Percentiles rank a stretch among this genome's conserved stretches.
These are phyloP conservation scores for Epichloe sylvatica DNA, from an alignment of 2,329 filamentous ascomycete species.

Conservation along the genomic window DNA sequence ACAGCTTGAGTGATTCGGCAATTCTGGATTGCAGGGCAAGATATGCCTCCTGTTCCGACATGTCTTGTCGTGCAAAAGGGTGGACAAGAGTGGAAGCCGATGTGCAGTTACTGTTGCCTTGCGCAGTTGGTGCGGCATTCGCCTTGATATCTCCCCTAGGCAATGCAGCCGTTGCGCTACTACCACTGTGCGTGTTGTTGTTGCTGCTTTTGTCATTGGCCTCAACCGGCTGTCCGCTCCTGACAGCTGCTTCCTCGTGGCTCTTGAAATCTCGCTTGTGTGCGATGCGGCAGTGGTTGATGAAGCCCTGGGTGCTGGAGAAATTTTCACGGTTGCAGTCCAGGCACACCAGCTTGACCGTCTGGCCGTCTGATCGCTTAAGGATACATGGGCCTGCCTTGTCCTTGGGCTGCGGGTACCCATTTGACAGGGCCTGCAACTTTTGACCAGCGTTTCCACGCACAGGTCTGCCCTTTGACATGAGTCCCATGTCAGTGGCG, in stretches of 20 bases:
- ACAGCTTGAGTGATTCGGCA: constrained; percentile 37
- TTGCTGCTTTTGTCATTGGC: constrained; percentile 7
- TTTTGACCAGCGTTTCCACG: constrained; percentile 44
- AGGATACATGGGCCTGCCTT: constrained; percentile 72
- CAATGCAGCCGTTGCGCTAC: background rate
- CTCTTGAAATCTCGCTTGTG: constrained; percentile 90
- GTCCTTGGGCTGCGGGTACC: constrained; percentile 61
- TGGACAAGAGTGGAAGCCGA: constrained; percentile 16
- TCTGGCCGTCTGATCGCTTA: constrained; percentile 71
- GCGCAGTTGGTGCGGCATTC: background rate
- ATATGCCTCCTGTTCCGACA: constrained; percentile 39
- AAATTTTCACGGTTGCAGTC: constrained; percentile 86
- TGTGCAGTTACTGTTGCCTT: constrained; percentile 1
- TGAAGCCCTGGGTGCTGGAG: constrained; percentile 94
- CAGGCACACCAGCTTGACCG: constrained; percentile 80
- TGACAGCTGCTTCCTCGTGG: constrained; percentile 83
- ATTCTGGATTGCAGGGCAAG: constrained; percentile 38
- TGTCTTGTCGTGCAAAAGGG: constrained; percentile 27
- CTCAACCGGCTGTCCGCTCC: constrained; percentile 73
- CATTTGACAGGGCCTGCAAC: constrained; percentile 54
- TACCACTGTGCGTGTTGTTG: constrained; percentile 1
- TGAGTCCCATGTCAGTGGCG: constrained; percentile 29
- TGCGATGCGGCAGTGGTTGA: constrained; percentile 95
- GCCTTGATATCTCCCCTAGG: constrained; percentile 14
- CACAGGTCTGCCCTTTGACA: constrained; percentile 35